Evolutionary conservation across 2,329 filamentous ascomycete species (phyloP).

Genomic region (Exophiala bonariae): DNA sequence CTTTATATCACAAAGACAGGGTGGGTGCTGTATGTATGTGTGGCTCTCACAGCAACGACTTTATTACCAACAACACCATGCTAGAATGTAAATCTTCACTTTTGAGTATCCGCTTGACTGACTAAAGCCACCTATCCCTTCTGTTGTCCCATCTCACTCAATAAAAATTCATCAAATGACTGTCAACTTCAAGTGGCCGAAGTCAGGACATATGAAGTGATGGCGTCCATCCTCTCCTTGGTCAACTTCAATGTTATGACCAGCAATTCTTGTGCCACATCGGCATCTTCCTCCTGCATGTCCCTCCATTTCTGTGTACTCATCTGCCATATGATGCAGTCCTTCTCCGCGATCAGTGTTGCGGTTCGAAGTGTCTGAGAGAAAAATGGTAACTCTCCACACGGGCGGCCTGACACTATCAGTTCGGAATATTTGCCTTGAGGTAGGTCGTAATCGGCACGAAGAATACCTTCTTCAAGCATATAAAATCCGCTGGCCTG

Average conservation of each 20-base stretch:
- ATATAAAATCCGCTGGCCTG: constrained; percentile 82
- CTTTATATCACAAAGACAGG: too few relatives aligned
- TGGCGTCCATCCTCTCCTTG: constrained; percentile 82
- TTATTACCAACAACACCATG: background rate
- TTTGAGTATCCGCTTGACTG: background rate
- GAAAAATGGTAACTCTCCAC: constrained; percentile 95
- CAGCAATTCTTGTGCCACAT: constrained; percentile 80
- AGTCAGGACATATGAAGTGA: constrained; percentile 54
- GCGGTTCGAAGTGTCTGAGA: constrained; percentile 84
- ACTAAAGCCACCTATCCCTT: too few relatives aligned
- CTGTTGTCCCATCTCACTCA: too few relatives aligned
- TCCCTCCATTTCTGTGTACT: constrained; percentile 69
- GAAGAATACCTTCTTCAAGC: constrained; percentile 82
- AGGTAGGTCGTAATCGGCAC: constrained; percentile 86
- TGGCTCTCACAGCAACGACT: too few relatives aligned
- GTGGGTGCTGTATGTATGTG: too few relatives aligned
- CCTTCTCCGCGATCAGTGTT: constrained; percentile 78
- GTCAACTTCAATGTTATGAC: constrained; percentile 89
- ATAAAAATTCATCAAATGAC: too few relatives aligned
- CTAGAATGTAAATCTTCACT: background rate
- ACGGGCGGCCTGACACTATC: constrained; percentile 91
- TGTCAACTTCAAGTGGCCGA: constrained; percentile 17
- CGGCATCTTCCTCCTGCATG: constrained; percentile 70
- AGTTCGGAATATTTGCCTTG: constrained; percentile 88
- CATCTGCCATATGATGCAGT: constrained; percentile 81